phyloP scores from a whole-genome alignment of 495 filamentous ascomycete species.

The Paragyromitra xinjiangensis region DNA sequence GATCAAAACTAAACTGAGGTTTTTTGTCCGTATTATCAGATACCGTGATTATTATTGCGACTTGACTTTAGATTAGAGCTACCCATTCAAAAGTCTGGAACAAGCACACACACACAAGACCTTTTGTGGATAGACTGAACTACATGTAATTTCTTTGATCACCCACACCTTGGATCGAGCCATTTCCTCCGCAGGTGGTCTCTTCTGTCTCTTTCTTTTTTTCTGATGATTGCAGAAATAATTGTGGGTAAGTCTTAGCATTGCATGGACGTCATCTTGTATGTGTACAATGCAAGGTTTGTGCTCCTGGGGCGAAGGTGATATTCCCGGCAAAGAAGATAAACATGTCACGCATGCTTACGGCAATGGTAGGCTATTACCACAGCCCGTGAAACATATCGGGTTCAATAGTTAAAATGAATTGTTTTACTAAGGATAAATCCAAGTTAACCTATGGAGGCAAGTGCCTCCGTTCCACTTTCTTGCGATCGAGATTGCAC shows the following conservation, averaged over 20 bases:
- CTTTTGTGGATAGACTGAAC: slow-evolving; percentile 4
- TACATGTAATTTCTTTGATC: slow-evolving; percentile 18
- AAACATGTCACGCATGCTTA: slow-evolving; percentile 29
- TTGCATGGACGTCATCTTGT: slow-evolving; percentile 36
- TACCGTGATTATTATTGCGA: slow-evolving; percentile 15
- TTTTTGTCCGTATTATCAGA: slow-evolving; percentile 12
- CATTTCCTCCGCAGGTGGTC: slow-evolving; percentile 23
- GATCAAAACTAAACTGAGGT: slow-evolving; percentile 31
- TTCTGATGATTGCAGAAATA: slow-evolving; percentile 3
- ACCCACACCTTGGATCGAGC: slow-evolving; percentile 25
- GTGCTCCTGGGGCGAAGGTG: slow-evolving; percentile 32
- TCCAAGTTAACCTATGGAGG: slow-evolving; percentile 11
- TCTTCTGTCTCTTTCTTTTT: slow-evolving; percentile 28
- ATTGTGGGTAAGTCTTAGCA: slow-evolving; percentile 28
- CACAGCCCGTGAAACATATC: slow-evolving; percentile 37
- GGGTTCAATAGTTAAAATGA: slow-evolving; percentile 13
- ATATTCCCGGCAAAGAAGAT: slow-evolving; percentile 26
- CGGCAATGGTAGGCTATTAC: slow-evolving; percentile 26
- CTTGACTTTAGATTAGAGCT: neutral
- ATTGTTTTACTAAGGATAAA: slow-evolving; percentile 6
- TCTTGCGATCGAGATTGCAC: slow-evolving; percentile 14
- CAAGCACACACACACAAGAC: slow-evolving; percentile 16
- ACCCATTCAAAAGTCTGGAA: slow-evolving; percentile 15
- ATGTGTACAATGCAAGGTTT: slow-evolving; percentile 32
- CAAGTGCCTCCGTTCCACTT: slow-evolving; percentile 14